Evolutionary conservation across 1,284 basidiomycete genomes (phyloP), one percentile per base, ranked within the genome.

Genomic region (Waitea zeae): DNA sequence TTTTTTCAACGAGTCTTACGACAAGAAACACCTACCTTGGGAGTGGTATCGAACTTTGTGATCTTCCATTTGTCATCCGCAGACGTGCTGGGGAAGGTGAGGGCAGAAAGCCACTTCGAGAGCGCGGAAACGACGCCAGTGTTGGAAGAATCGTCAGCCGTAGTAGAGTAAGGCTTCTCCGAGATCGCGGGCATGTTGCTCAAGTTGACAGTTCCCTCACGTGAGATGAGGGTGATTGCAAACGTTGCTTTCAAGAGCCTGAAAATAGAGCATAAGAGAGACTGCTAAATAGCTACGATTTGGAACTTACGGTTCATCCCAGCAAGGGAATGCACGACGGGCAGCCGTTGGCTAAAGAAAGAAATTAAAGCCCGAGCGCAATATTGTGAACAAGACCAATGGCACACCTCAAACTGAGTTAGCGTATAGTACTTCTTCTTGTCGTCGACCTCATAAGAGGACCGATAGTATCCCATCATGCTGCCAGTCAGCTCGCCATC

Each of bases 291-390:
- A n/a, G n/a, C n/a, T n/a, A n/a, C n/a, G n/a, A n/a, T n/a, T n/a
- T n/a, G n/a, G n/a, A n/a, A n/a, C n/a, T n/a, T n/a, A 65, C 17
- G 93, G 93, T 53, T 97, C 90, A 52, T 96, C 93, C 84, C 86
- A 97, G 54, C 71, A 80, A 18, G 86, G 86, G 54, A 88, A 84
- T 7, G 79, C 77, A 35, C 72, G 64, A 39, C 90, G 65, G 3
- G 89, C 89, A 38, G 78, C 74, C 17, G 88, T 95, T 13, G 92
- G 78, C 75, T n/a, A n/a, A n/a, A n/a, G n/a, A n/a, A 96, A 58
- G 36, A 62, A 57, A 40, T 40, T 41, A 51, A 42, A 50, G 49
- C n/a, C n/a, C n/a, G n/a, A n/a, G n/a, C n/a, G n/a, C n/a, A n/a
- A n/a, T n/a, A n/a, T n/a, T n/a, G n/a, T n/a, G n/a, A n/a, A n/a